Conservation (phyloP, 208 protist species). For the Leishmania major region DNA sequence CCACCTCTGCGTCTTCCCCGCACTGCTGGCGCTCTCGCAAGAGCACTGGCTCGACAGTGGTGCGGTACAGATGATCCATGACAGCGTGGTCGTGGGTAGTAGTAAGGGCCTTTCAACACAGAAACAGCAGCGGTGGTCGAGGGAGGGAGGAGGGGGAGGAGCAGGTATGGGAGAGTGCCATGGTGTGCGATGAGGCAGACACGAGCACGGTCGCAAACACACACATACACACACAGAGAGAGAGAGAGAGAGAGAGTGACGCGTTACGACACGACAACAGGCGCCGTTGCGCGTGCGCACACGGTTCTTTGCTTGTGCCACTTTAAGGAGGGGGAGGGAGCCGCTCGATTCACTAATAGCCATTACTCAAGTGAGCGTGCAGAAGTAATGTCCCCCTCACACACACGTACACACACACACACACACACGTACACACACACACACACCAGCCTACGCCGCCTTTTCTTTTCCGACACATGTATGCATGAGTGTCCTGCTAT, state of each 20-base stretch:
- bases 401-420: too few relatives aligned
- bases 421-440: background rate
- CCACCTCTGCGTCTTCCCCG: background rate
- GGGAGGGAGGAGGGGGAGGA: background rate
- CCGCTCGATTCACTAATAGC: background rate
- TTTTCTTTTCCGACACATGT: background rate
- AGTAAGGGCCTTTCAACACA: background rate
- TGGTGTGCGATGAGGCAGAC: background rate
- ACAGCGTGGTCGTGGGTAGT: background rate
- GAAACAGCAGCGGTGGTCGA: background rate
- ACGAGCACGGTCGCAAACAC: background rate
- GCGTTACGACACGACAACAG: background rate
- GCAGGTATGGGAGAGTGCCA: background rate
- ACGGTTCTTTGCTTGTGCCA: background rate
- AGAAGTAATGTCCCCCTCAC: too few relatives aligned
- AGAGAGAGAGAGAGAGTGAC: background rate
- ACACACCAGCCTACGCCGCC: background rate
- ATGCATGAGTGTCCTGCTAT: background rate
- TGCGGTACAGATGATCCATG: conserved; percentile 10
- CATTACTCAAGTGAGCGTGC: background rate
- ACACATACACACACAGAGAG: background rate
- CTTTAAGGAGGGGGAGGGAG: background rate
- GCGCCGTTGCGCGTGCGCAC: too few relatives aligned
- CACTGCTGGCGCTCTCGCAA: background rate
- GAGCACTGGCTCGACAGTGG: conserved; percentile 3